Percentiles rank a stretch among this genome's conserved stretches.
phyloP scores from a whole-genome alignment of 352 stramenopile species.

The Phytopythium mirpurense region DNA sequence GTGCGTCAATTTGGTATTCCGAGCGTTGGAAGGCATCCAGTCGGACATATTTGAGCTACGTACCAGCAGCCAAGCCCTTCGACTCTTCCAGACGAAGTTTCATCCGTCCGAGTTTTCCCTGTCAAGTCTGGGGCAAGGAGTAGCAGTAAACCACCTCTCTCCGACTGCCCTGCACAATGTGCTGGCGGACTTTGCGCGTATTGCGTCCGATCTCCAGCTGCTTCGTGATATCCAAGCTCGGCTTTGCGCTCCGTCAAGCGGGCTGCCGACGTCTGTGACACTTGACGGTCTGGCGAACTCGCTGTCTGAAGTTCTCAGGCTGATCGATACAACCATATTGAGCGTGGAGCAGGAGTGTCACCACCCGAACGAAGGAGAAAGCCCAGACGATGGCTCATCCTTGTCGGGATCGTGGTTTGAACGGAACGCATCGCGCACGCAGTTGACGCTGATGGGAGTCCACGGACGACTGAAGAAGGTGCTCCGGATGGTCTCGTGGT shows the following conservation, averaged over 20 bases:
- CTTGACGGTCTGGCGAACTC: constrained; percentile 50
- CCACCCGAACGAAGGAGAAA: constrained; percentile 3
- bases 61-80: constrained; percentile 3
- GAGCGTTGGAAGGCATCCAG: constrained; percentile 44
- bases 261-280: constrained; percentile 18
- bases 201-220: constrained; percentile 44
- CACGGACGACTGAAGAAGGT: constrained; percentile 37
- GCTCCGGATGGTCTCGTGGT: constrained; percentile 38
- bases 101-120: constrained; percentile 15
- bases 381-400: constrained; percentile 1
- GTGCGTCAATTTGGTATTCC: constrained; percentile 45
- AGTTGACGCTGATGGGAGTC: constrained; percentile 40
- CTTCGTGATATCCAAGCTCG: constrained; percentile 36
- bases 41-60: constrained; percentile 47
- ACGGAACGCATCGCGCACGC: constrained; percentile 7
- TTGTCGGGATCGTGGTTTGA: not conserved
- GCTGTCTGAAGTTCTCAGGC: constrained; percentile 23
- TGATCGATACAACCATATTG: constrained; percentile 19
- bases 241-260: constrained; percentile 10
- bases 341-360: constrained; percentile 17
- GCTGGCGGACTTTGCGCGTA: constrained; percentile 21
- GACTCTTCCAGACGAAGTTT: constrained; percentile 36
- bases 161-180: constrained; percentile 29
- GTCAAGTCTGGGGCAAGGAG: constrained; percentile 13
- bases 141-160: constrained; percentile 48